Percentiles rank a stretch among this genome's conserved stretches.
phyloP scores from a whole-genome alignment of 345 rosid species.

The Excoecaria agallocha region DNA sequence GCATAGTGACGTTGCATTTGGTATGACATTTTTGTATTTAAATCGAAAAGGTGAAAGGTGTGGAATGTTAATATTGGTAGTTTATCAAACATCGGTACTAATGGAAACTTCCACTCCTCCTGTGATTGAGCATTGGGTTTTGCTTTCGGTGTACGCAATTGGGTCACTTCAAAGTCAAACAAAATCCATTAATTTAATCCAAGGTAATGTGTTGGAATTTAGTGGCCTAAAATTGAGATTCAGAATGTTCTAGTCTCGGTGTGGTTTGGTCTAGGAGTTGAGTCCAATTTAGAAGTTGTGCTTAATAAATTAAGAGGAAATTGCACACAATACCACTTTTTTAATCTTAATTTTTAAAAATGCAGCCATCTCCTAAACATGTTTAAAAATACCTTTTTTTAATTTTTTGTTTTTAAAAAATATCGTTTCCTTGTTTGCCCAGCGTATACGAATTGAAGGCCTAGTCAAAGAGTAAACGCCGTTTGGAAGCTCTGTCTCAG shows the following conservation, averaged over 20 bases:
- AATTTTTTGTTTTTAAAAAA: too few relatives aligned
- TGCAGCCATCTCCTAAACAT: too few relatives aligned
- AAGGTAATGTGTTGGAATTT: background rate
- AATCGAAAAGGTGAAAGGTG: background rate
- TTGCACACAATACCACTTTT: too few relatives aligned
- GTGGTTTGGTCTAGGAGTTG: background rate
- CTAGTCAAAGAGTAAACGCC: too few relatives aligned
- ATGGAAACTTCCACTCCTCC: conserved; percentile 14
- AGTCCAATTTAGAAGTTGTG: background rate
- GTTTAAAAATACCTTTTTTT: too few relatives aligned
- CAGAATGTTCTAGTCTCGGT: background rate
- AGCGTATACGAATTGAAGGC: too few relatives aligned
- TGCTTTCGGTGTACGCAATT: conserved; percentile 26
- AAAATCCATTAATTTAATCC: background rate
- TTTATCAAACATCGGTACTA: conserved; percentile 45
- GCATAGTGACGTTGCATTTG: conserved; percentile 38
- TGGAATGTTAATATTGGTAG: conserved; percentile 28
- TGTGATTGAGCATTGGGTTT: conserved; percentile 20
- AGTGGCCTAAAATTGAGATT: background rate
- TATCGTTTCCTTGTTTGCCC: too few relatives aligned
- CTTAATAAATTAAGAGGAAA: background rate
- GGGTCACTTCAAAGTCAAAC: conserved; percentile 12
- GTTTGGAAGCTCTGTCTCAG: too few relatives aligned
- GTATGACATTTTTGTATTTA: conserved; percentile 30
- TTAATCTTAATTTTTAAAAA: too few relatives aligned